Percentiles rank a stretch among this genome's conserved stretches.
Conservation (phyloP, 2,329 filamentous ascomycete species). For the Penicillium paneum region DNA sequence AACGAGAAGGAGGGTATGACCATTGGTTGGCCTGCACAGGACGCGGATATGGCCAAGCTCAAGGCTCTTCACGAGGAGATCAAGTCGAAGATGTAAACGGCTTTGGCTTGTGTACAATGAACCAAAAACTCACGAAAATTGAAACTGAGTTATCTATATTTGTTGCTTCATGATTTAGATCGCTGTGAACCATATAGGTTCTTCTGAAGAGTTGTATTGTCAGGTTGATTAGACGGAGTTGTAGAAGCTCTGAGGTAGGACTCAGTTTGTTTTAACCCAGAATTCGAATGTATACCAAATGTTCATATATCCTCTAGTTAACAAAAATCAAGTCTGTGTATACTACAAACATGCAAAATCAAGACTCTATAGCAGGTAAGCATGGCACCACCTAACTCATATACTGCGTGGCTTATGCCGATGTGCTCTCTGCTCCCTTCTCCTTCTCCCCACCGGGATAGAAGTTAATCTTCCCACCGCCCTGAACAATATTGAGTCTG, state of each 20-base stretch:
- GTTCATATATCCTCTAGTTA: conserved; percentile 10
- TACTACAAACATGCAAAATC: conserved; percentile 9
- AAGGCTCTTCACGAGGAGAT: conserved; percentile 78
- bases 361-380: neutral
- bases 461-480: conserved; percentile 67
- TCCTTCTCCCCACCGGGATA: conserved; percentile 59
- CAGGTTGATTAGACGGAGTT: neutral
- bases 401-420: conserved; percentile 1
- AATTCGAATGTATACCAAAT: neutral
- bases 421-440: conserved; percentile 9
- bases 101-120: neutral
- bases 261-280: neutral
- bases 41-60: conserved; percentile 75
- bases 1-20: conserved; percentile 75
- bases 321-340: conserved; percentile 8
- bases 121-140: neutral
- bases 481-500: conserved; percentile 67
- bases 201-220: neutral
- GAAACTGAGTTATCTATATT: neutral
- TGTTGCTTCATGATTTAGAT: no score
- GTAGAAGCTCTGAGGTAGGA: neutral
- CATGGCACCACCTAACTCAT: neutral
- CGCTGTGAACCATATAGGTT: neutral
- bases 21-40: conserved; percentile 73
- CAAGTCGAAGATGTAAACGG: conserved; percentile 76